Percentiles rank a stretch among this genome's conserved stretches.
Evolutionary conservation across 2,329 filamentous ascomycete genomes (phyloP).

Genomic region (Alternaria sp.): DNA sequence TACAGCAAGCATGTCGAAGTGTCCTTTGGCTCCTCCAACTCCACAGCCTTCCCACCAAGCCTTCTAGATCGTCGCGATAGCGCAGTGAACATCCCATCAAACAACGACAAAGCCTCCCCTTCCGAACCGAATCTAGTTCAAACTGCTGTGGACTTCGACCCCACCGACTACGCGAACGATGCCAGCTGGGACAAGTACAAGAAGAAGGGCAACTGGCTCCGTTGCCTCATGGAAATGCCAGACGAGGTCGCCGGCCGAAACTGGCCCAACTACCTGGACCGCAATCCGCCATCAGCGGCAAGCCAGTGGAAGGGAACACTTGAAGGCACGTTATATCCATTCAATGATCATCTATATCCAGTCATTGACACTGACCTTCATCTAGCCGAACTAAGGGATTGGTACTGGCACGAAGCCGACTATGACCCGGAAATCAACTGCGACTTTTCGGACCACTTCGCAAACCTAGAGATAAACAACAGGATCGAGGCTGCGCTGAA

Average conservation of each 20-base stretch:
- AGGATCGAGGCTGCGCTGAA: not conserved
- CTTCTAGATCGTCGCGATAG: not conserved
- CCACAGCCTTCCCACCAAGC: not conserved
- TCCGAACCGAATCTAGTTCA: not conserved
- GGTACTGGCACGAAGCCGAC: slow-evolving; percentile 14
- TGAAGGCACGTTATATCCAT: not conserved
- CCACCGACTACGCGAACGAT: not conserved
- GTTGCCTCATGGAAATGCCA: not conserved
- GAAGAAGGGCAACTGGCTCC: not conserved
- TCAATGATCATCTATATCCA: not conserved
- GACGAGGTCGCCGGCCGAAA: not conserved
- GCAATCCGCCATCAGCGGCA: not conserved
- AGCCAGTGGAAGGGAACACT: not conserved
- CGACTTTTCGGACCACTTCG: not conserved
- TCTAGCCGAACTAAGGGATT: slow-evolving; percentile 6
- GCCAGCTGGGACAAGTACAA: not conserved
- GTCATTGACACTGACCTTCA: not conserved
- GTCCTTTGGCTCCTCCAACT: not conserved
- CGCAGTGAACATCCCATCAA: not conserved
- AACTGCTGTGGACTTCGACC: not conserved
- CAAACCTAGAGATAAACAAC: not conserved
- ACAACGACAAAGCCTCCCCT: not conserved
- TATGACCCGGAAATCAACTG: not conserved
- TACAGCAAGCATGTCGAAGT: not conserved
- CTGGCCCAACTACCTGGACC: not conserved